Percentiles rank a stretch among this genome's conserved stretches.
These are phyloP conservation scores for Acanthamoeba healyi DNA, from an alignment of 208 protist species.

Conservation along the genomic window DNA sequence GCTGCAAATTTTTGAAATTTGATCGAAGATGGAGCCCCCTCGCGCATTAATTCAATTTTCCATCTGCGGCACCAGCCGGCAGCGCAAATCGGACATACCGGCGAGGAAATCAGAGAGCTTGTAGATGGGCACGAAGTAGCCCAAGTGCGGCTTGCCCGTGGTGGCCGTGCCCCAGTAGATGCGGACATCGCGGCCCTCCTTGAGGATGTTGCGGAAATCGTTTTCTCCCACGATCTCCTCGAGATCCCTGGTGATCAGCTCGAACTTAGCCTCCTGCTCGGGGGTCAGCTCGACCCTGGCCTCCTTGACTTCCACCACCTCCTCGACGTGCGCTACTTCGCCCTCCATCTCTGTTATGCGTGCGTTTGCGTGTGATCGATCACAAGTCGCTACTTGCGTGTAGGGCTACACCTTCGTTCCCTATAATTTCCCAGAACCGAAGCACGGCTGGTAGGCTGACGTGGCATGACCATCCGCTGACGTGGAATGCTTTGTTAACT, in stretches of 20 bases:
- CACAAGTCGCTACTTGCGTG: background rate
- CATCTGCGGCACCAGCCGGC: background rate
- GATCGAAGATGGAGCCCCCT: too few relatives aligned
- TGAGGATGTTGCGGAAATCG: conserved; percentile 70
- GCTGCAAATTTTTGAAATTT: too few relatives aligned
- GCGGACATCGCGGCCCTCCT: conserved; percentile 73
- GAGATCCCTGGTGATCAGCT: conserved; percentile 79
- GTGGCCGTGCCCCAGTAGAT: conserved; percentile 87
- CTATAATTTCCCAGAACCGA: background rate
- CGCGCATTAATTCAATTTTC: background rate
- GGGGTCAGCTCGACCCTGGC: conserved; percentile 17
- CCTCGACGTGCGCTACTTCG: background rate
- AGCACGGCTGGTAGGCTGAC: background rate
- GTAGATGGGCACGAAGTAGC: conserved; percentile 86
- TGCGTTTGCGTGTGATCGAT: background rate
- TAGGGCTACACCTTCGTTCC: too few relatives aligned
- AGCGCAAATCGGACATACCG: conserved; percentile 27
- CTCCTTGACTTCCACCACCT: background rate
- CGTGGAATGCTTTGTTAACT: background rate
- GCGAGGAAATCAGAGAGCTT: conserved; percentile 86
- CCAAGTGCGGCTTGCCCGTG: conserved; percentile 84
- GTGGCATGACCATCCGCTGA: background rate
- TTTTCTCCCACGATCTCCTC: conserved; percentile 80
- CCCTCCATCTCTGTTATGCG: conserved; percentile 6
- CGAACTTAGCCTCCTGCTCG: conserved; percentile 74